Base-by-base conservation (phyloP, 2,329 filamentous ascomycete species). In the Fusarium mundagurra region DNA sequence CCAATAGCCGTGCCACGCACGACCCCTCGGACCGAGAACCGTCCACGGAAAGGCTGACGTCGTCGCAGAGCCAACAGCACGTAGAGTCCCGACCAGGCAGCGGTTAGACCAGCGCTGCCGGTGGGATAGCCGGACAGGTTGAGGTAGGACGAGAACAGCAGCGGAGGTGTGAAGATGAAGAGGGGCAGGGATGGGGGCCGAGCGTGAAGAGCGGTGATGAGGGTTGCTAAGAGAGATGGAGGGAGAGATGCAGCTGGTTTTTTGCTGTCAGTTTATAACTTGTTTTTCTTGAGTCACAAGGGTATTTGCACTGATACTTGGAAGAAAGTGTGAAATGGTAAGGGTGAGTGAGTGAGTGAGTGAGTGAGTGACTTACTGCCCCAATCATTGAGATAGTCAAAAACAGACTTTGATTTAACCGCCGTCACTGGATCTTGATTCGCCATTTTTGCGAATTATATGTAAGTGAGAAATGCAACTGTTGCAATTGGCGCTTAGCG, bases 91-190 rank as follows among this genome's bases (percentile, higher is more conserved):
- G 87, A 89, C 82, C 87, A 88, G 22, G 89, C 88, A 60, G 87
- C 87, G 1, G 87, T 85, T 64, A 90, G 81, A 58, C 88, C 89
- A 6, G 88, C 89, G 64, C 85, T 85, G 78, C 89, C 88, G 59
- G 87, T 88, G 69, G 85, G 86, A 82, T 88, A 90, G 67, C 89
- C 89, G 27, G 88, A 87, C 12, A 91, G 85, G 80, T 89, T 90
- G 77, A 90, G 85, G 82, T 91, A 91, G 78, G 85, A 87, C 61
- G 86, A 84, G 81, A 90, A 89, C 64, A 89, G 81, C 38, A 90
- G 85, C 33, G 88, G 83, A 31, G 87, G 86, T n/a, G 84, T 81
- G 77, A 87, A 85, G 73, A 87, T 82, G 78, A 88, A 84, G 77
- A 90, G 84, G 41, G 88, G 87, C 8, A 89, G 81, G 18, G 83